A percentile compares a stretch with the other conserved stretches of the same genome.
phyloP scores from a whole-genome alignment of 2,329 filamentous ascomycete genomes.

The Fusarium concolor region DNA sequence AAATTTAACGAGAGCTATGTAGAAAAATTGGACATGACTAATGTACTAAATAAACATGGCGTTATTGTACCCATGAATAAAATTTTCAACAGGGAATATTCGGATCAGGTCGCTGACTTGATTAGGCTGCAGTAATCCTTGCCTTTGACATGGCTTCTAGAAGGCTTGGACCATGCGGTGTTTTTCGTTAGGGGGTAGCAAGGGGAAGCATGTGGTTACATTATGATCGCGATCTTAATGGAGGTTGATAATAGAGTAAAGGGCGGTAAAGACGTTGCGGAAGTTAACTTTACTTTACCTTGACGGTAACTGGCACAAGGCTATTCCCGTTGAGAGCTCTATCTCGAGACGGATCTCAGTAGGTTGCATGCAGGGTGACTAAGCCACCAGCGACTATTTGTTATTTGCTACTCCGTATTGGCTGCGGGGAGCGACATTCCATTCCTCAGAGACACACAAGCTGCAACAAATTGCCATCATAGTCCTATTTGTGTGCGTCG shows the following conservation, averaged over 20 bases:
- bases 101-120: neutral
- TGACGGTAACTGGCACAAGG: neutral
- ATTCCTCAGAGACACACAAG: neutral
- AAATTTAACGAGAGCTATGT: constrained; percentile 13
- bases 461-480: neutral
- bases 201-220: neutral
- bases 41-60: neutral
- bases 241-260: too few relatives aligned
- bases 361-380: neutral
- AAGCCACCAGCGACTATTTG: neutral
- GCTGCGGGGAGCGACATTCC: neutral
- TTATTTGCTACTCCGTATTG: neutral
- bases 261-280: neutral
- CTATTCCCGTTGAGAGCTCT: neutral
- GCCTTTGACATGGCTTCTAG: constrained; percentile 3
- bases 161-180: constrained; percentile 30
- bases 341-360: neutral
- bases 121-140: constrained; percentile 6
- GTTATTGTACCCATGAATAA: neutral
- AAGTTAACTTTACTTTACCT: too few relatives aligned
- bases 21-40: neutral
- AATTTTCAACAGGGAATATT: neutral
- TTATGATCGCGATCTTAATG: neutral
- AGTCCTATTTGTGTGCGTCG: neutral
- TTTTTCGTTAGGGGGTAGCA: constrained; percentile 1